phyloP scores from a whole-genome alignment of 2,329 filamentous ascomycete genomes.

The Xylaria sp. region DNA sequence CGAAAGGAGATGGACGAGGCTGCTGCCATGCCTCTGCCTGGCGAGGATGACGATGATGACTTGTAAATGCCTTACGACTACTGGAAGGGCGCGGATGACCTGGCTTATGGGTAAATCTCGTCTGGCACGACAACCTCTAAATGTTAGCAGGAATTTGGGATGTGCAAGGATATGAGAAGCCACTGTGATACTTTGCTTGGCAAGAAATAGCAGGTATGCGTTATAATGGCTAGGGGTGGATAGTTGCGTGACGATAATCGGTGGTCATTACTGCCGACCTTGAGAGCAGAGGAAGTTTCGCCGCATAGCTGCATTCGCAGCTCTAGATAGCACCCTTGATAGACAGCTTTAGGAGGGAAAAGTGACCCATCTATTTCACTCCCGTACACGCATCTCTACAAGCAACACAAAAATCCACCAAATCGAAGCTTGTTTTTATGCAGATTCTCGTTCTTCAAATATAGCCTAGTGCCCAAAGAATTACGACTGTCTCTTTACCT shows the following conservation, averaged over 20 bases:
- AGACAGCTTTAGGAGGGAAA: slow-evolving; percentile 49
- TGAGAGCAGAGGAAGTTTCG: slow-evolving; percentile 44
- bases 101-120: slow-evolving; percentile 30
- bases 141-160: slow-evolving; percentile 32
- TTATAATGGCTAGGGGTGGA: slow-evolving; percentile 40
- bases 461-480: neutral
- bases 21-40: slow-evolving; percentile 85
- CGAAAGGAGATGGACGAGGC: slow-evolving; percentile 89
- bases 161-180: slow-evolving; percentile 43
- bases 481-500: neutral
- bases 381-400: slow-evolving; percentile 23
- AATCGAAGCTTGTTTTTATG: neutral
- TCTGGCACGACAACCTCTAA: slow-evolving; percentile 26
- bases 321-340: slow-evolving; percentile 52
- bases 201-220: slow-evolving; percentile 43
- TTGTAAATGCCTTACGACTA: slow-evolving; percentile 57
- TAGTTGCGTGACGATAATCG: slow-evolving; percentile 44
- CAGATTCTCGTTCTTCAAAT: neutral
- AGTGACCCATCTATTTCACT: slow-evolving; percentile 40
- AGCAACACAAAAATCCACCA: slow-evolving; percentile 26
- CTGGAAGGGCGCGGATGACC: slow-evolving; percentile 32
- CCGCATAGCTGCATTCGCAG: slow-evolving; percentile 49
- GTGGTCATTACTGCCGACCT: slow-evolving; percentile 39
- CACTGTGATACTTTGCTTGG: slow-evolving; percentile 46
- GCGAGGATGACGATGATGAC: slow-evolving; percentile 86